Evolutionary conservation across 1,284 basidiomycete species (phyloP), one percentile per base, ranked within the genome.

Genomic region (Singerocomus inundabilis): DNA sequence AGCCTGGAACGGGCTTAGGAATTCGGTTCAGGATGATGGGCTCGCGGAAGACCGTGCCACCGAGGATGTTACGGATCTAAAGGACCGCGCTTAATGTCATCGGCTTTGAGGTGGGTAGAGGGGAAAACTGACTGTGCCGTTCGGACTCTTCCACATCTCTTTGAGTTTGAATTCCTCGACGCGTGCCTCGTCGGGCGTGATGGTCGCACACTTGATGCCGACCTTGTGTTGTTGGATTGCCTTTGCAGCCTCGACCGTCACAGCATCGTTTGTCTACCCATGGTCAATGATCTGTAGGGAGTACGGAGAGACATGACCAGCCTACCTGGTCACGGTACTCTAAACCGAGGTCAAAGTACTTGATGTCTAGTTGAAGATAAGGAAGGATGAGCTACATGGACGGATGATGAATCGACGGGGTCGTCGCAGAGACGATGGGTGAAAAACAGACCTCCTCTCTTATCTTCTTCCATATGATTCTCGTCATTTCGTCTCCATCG

Each of bases 381-480:
- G 96, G 96, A 45, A 98, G 79, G 64, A 99, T 96, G 63, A 98
- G 84, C 91, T 95, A 62, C 34, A 31, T 26, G 24, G 47, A 40
- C 38, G 24, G 26, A 39, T n/a, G 31, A 24, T 49, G 41, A 55
- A 25, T 48, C 10, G 30, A 35, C 38, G 33, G 34, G 21, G 24
- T 31, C 37, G 33, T 25, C 18, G 30, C 18, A 40, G 29, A 42
- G 25, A 37, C 24, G n/a, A 42, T 40, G 42, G 25, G 24, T 1
- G 38, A 42, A 33, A 39, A 39, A 70, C 79, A 49, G 53, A 92
- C 91, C 81, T 98, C 92, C 64, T 98, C 89, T 51, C 93, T 82
- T 69, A 98, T 98, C 81, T 96, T 97, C 81, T 97, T 93, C 95
- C 95, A 98, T 71, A 98, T 97, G 62, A 97, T 94, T 60, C 93